Evolutionary conservation across 768 basidiomycete genomes (phyloP).

Genomic region (Coprinopsis strossmayeri): DNA sequence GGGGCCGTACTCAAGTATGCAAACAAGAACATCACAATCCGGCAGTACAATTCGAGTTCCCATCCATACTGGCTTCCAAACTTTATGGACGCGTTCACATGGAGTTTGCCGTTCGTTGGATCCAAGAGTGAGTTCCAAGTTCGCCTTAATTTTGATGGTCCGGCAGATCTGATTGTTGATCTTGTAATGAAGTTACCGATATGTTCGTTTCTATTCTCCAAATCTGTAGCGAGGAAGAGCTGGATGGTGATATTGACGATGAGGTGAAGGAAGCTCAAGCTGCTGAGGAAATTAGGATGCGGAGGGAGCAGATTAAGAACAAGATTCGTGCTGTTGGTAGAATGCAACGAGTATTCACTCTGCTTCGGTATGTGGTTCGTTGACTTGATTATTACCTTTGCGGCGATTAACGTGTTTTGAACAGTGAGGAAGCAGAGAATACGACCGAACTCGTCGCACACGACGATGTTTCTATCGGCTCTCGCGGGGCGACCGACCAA

Average conservation of each 20-base stretch:
- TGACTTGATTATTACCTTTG: slow-evolving; percentile 1
- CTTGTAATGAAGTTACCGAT: slow-evolving; percentile 69
- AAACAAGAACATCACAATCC: slow-evolving; percentile 93
- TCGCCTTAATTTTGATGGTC: no score
- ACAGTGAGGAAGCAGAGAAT: slow-evolving; percentile 74
- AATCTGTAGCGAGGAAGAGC: slow-evolving; percentile 90
- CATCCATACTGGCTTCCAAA: slow-evolving; percentile 96
- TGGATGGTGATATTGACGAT: slow-evolving; percentile 47
- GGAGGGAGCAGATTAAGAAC: slow-evolving; percentile 79
- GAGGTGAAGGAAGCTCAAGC: slow-evolving; percentile 25
- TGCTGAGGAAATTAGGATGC: slow-evolving; percentile 38
- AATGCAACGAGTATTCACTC: slow-evolving; percentile 86
- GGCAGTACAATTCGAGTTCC: slow-evolving; percentile 75
- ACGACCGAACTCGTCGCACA: slow-evolving; percentile 56
- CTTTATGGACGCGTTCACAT: slow-evolving; percentile 97
- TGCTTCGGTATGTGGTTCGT: slow-evolving; percentile 62
- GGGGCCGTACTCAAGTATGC: slow-evolving; percentile 96
- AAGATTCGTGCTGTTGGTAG: slow-evolving; percentile 91
- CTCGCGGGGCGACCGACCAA: slow-evolving; percentile 40
- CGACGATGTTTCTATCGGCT: slow-evolving; percentile 13
- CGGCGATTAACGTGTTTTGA: slow-evolving; percentile 1
- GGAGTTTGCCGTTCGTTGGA: slow-evolving; percentile 96
- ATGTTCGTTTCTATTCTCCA: slow-evolving; percentile 95
- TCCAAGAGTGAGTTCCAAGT: slow-evolving; percentile 92
- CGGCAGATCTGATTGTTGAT: no score